Evolutionary conservation across 2,329 filamentous ascomycete genomes (phyloP).

Genomic region (Metarhizium sp.): DNA sequence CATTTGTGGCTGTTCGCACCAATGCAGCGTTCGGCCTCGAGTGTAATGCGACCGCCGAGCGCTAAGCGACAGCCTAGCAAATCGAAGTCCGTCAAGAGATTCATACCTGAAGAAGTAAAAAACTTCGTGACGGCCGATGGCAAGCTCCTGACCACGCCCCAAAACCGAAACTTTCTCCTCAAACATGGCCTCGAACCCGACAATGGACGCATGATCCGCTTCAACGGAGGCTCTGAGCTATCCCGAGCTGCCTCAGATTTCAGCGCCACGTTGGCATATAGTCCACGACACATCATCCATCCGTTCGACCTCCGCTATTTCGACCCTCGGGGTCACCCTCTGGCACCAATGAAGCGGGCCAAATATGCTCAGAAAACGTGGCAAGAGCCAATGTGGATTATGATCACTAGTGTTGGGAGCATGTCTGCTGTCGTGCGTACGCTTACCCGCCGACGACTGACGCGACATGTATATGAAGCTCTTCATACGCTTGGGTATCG

Average conservation of each 20-base stretch:
- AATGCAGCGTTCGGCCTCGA: not conserved
- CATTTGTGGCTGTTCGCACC: not conserved
- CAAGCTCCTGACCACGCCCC: conserved; percentile 18
- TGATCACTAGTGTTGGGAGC: conserved; percentile 10
- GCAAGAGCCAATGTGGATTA: conserved; percentile 24
- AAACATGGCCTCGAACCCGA: conserved; percentile 14
- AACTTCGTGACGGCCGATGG: conserved; percentile 14
- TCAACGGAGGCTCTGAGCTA: conserved; percentile 6
- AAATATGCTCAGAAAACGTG: conserved; percentile 17
- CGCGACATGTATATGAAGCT: conserved; percentile 16
- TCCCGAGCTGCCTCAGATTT: conserved; percentile 10
- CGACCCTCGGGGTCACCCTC: conserved; percentile 22
- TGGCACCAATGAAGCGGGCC: conserved; percentile 15
- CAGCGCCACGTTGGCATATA: conserved; percentile 16
- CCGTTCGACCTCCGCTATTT: conserved; percentile 24
- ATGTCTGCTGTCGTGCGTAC: conserved; percentile 16
- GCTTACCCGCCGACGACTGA: conserved; percentile 16
- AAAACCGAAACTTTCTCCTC: conserved; percentile 18
- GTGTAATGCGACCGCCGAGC: not conserved
- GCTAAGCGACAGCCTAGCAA: not conserved
- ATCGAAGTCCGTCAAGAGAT: conserved; percentile 6
- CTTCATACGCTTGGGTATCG: conserved; percentile 18
- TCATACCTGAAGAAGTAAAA: conserved; percentile 12
- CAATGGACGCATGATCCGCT: conserved; percentile 11
- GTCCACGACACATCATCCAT: conserved; percentile 20